Evolutionary conservation across 2,329 filamentous ascomycete species (phyloP), one percentile per base, ranked within the genome.

Genomic region (Colletotrichum tofieldiae): DNA sequence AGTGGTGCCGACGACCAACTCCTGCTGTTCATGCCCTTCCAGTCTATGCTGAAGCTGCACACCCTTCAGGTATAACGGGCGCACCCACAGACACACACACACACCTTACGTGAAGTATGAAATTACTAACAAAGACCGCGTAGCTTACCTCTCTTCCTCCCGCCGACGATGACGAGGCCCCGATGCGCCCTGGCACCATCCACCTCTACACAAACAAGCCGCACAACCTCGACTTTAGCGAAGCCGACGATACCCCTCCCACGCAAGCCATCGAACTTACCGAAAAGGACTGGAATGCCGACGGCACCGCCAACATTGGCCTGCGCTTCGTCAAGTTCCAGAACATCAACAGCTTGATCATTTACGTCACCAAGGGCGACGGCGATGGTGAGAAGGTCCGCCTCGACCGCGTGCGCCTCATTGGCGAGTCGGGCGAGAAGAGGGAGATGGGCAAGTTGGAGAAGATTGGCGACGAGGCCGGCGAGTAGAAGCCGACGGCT

Each of bases 311-410:
- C 18, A 93, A 87, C 77, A 84, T 96, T 65, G 84, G 88, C 55
- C 84, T 98, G 77, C 93, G 95, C 18, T 98, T 96, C 79, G 96
- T 99, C 83, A 98, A 98, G 85, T 99, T 98, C 86, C 96, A 98
- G 84, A 97, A 95, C 79, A 93, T 98, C 65, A 93, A 91, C 72
- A 96, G 92, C 73, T 80, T 99, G 77, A 93, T 97, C 23, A 77
- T 99, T 14, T 99, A 98, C 81, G 92, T 99, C 43, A 93, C 93
- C 65, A 92, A 97, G 80, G 95, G 95, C 2, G 93, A 96, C 66
- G 92, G 92, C 23, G 92, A 94, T 63, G 90, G 92, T 54, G 95
- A 98, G 80, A 95, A 94, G 86, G 92, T 96, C 70, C 91, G 96
- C 68, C 82, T 99, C 61, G 94, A 96, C 82, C 88, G 94, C 63